Conservation (phyloP, 306 rosid species). For the Arachis hypogaea region DNA sequence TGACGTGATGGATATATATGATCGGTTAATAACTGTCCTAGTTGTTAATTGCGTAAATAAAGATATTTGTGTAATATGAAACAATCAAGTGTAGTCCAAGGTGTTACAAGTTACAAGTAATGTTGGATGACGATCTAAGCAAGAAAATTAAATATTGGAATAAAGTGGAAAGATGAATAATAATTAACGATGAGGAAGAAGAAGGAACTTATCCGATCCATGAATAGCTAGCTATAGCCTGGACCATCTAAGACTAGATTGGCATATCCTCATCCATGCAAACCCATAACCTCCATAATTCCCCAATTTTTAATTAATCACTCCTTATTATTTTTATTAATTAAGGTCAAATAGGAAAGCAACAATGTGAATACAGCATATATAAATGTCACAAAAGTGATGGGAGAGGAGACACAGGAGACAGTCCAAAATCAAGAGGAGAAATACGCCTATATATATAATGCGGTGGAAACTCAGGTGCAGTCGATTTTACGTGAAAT, state of each 20-base stretch:
- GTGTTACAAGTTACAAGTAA: not conserved
- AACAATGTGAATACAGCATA: too few relatives aligned
- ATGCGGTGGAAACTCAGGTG: too few relatives aligned
- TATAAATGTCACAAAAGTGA: too few relatives aligned
- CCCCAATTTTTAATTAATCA: not conserved
- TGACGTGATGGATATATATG: too few relatives aligned
- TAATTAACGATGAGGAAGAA: slow-evolving; percentile 3
- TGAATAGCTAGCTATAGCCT: not conserved
- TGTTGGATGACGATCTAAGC: not conserved
- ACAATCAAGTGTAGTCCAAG: not conserved
- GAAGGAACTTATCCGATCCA: not conserved
- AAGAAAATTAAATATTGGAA: not conserved
- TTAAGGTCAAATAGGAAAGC: too few relatives aligned
- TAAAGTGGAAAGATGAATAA: not conserved
- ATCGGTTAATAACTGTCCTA: too few relatives aligned
- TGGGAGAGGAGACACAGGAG: too few relatives aligned
- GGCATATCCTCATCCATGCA: slow-evolving; percentile 1
- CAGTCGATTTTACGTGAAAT: too few relatives aligned
- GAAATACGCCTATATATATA: too few relatives aligned
- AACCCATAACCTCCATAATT: slow-evolving; percentile 21
- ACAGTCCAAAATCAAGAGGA: too few relatives aligned
- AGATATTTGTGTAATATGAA: not conserved
- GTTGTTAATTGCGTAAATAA: too few relatives aligned
- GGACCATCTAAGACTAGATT: slow-evolving; percentile 13
- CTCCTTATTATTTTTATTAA: too few relatives aligned